A percentile compares a stretch with the other conserved stretches of the same genome.
Evolutionary conservation across 2,329 filamentous ascomycete species (phyloP).

Genomic region (Paecilomyces niveus): DNA sequence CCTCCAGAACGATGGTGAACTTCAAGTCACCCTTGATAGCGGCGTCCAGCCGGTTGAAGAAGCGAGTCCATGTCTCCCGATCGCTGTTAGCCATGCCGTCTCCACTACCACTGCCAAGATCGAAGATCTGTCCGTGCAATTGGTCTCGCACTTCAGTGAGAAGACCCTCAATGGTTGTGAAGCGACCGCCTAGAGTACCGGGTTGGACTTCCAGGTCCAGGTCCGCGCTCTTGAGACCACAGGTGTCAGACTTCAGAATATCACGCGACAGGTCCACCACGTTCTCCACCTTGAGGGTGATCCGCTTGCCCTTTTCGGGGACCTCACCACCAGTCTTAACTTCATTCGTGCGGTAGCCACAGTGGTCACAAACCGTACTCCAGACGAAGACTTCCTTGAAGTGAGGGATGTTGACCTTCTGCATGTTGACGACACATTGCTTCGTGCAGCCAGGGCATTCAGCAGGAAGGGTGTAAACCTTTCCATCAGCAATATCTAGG

Average conservation of each 20-base stretch:
- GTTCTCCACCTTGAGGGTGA: constrained; percentile 65
- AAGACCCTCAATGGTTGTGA: constrained; percentile 93
- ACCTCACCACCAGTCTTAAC: constrained; percentile 96
- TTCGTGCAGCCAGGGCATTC: constrained; percentile 87
- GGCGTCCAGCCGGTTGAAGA: constrained; percentile 68
- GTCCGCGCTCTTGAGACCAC: constrained; percentile 78
- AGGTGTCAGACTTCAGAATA: constrained; percentile 94
- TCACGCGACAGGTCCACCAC: constrained; percentile 75
- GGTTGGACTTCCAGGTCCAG: constrained; percentile 82
- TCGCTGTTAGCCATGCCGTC: constrained; percentile 67
- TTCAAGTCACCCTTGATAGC: constrained; percentile 74
- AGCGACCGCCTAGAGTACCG: constrained; percentile 88
- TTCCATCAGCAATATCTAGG: constrained; percentile 82
- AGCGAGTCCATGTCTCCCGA: constrained; percentile 67
- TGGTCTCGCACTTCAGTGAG: constrained; percentile 89
- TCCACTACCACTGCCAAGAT: constrained; percentile 60
- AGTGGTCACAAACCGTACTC: constrained; percentile 85
- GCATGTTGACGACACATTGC: constrained; percentile 87
- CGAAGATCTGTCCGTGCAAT: constrained; percentile 79
- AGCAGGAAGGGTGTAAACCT: constrained; percentile 88
- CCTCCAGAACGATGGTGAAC: constrained; percentile 77
- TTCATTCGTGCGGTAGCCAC: constrained; percentile 91
- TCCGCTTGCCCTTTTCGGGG: constrained; percentile 75
- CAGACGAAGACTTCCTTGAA: constrained; percentile 97
- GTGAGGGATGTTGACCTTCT: constrained; percentile 96